A percentile compares a stretch with the other conserved stretches of the same genome.
Conservation (phyloP, 2,329 filamentous ascomycete species). For the Parastagonospora nodorum region DNA sequence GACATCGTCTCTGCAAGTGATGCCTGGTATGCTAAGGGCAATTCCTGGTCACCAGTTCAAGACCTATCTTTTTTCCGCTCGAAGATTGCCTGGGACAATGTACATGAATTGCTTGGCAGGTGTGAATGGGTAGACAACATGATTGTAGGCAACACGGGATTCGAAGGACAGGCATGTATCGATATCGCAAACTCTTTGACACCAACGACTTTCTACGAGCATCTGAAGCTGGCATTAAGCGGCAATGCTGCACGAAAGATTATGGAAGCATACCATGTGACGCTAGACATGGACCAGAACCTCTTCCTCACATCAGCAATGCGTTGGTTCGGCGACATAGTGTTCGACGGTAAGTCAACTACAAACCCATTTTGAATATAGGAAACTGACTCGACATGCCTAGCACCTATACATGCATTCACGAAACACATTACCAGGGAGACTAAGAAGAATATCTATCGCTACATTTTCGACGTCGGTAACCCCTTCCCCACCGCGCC, state of each 20-base stretch:
- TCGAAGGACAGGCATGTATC: neutral
- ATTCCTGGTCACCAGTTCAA: conserved; percentile 14
- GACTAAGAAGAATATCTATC: conserved; percentile 23
- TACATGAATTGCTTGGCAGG: conserved; percentile 15
- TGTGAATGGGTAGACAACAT: conserved; percentile 51
- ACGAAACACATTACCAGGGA: conserved; percentile 10
- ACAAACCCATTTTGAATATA: neutral
- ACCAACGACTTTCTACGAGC: conserved; percentile 27
- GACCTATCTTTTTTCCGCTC: conserved; percentile 22
- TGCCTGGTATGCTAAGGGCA: conserved; percentile 1
- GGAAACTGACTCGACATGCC: neutral
- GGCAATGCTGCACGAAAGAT: conserved; percentile 10
- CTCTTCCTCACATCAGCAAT: conserved; percentile 45
- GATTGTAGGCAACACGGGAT: conserved; percentile 44
- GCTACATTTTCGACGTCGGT: conserved; percentile 33
- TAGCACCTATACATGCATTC: conserved; percentile 23
- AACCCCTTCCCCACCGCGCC: conserved; percentile 30
- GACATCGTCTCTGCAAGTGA: conserved; percentile 18
- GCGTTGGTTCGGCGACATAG: conserved; percentile 50
- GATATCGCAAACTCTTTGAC: conserved; percentile 7
- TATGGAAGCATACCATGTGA: conserved; percentile 47
- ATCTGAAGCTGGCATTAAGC: conserved; percentile 20
- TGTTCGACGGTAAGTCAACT: conserved; percentile 47
- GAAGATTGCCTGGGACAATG: conserved; percentile 25
- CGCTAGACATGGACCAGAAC: conserved; percentile 39